These are phyloP conservation scores for Elasticomyces elasticus DNA, from an alignment of 495 filamentous ascomycete genomes.

Conservation along the genomic window DNA sequence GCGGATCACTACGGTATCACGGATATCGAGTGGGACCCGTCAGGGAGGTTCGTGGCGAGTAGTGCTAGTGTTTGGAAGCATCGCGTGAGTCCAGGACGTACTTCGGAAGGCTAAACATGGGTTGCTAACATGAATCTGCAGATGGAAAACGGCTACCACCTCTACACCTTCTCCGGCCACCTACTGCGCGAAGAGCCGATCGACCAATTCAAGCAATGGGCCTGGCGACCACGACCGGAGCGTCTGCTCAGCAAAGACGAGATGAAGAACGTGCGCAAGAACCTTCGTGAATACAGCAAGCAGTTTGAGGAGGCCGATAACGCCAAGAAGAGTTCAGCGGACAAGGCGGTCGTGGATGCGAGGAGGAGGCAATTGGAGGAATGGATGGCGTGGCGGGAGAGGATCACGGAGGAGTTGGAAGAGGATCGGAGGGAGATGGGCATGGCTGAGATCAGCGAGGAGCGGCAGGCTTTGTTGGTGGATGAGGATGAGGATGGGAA, in stretches of 20 bases:
- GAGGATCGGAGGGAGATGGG: conserved; percentile 62
- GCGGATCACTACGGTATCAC: conserved; percentile 95
- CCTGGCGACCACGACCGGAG: conserved; percentile 84
- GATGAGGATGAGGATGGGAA: conserved; percentile 71
- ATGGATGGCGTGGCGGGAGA: conserved; percentile 77
- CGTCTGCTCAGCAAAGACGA: conserved; percentile 86
- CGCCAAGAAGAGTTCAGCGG: conserved; percentile 81
- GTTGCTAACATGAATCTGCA: conserved; percentile 30
- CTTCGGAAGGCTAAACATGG: background rate
- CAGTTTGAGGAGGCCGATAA: conserved; percentile 92
- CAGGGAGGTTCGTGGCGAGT: conserved; percentile 83
- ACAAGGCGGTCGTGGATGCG: conserved; percentile 83
- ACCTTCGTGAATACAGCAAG: conserved; percentile 89
- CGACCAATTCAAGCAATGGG: conserved; percentile 94
- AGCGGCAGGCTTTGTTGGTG: conserved; percentile 37
- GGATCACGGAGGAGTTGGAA: conserved; percentile 59
- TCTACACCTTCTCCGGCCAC: conserved; percentile 91
- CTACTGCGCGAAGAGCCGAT: conserved; percentile 83
- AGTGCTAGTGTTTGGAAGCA: conserved; percentile 94
- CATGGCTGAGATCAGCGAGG: conserved; percentile 51
- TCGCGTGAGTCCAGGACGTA: conserved; percentile 61
- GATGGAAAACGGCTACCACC: conserved; percentile 98
- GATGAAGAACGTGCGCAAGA: conserved; percentile 96
- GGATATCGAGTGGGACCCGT: conserved; percentile 95
- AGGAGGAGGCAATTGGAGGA: conserved; percentile 75